Evolutionary conservation across 495 filamentous ascomycete species (phyloP), one percentile per base, ranked within the genome.

Genomic region (Xylaria venustula): DNA sequence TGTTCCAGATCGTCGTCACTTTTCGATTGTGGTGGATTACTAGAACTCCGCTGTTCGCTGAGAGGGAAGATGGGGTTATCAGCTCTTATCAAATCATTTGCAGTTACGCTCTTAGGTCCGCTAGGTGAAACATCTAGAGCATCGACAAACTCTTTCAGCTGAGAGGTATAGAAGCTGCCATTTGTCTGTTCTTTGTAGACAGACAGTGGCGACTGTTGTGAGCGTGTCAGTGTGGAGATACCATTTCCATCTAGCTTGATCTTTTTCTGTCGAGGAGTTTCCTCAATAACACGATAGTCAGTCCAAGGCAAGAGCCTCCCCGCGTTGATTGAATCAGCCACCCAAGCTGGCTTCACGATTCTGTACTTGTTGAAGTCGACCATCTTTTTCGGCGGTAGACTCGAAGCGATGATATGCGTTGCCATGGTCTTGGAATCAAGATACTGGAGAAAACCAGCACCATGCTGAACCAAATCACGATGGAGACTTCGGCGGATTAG

Each of bases 311-410:
- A 78, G 44, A 97, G 67, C 53, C 82, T 87, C 1, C 92, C 91
- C 5, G 87, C 89, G 48, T 85, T 79, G 56, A 98, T 83, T 68
- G 92, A 95, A 60, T 98, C 94, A 9, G 90, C 87, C 2, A 98
- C 82, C 94, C 94, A 98, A 51, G 92, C 88, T n/a, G 94, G 94
- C 73, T 93, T 96, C 63, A 97, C 94, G 23, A 98, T 90, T 28
- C 91, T 86, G 67, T 97, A 98, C 57, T 83, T 85, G 20, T 76
- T 79, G 63, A 95, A 96, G 61, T 97, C 94, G 32, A 90, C 85
- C 28, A 84, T 82, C 69, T 98, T 98, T 79, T 96, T 98, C 0
- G 90, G 90, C 2, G 94, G 93, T 34, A 98, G 80, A 54, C 85
- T 87, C 46, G 89, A 91, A 5, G 93, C 92, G 67, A 98, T 92